Evolutionary conservation across 164 flowering plant species (phyloP), one percentile per base, ranked within the genome.

Genomic region (Sedum album): DNA sequence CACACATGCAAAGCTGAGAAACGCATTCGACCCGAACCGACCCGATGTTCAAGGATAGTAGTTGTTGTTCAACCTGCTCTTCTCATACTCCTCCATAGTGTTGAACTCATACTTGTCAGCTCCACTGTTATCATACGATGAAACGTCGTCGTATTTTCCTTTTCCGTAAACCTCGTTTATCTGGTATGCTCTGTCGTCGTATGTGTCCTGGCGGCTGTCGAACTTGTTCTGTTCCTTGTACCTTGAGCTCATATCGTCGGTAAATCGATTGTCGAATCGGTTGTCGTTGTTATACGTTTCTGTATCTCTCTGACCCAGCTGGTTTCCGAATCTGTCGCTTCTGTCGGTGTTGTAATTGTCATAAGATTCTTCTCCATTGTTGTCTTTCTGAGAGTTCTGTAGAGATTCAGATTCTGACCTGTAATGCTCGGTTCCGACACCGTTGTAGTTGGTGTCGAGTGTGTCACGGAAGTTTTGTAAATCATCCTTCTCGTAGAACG

Each of bases 61-160:
- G 20, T 62, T 20, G 20, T 62, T 20, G 66, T 62, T 18, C 66
- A 25, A 39, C 8, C 11, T 15, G 20, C 39, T 31, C 66, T 30
- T 20, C 66, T 62, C 66, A 17, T 62, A 62, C 66, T 62, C 66
- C 25, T 62, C 66, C 66, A 62, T 62, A n/a, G 66, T 62, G 66
- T 62, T 15, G 66, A 62, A 62, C 66, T 62, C 66, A 30, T 62
- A 30, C 39, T 62, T 62, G 8, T 62, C 66, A 5, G 39, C 66
- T 31, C 39, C 39, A 17, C 39, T 11, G 66, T 62, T 62, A n/a
- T 30, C 39, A 31, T 31, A 31, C 33, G 28, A 25, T n/a, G n/a
- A 25, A 30, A 3, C 33, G 63, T 1, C 33, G 48, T 44, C 48
- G 65, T 33, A 14, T 23, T 17, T 28, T 3, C 65, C 17, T 11